Conservation (phyloP, 805 yeast species). For the Teunomyces cretensis region DNA sequence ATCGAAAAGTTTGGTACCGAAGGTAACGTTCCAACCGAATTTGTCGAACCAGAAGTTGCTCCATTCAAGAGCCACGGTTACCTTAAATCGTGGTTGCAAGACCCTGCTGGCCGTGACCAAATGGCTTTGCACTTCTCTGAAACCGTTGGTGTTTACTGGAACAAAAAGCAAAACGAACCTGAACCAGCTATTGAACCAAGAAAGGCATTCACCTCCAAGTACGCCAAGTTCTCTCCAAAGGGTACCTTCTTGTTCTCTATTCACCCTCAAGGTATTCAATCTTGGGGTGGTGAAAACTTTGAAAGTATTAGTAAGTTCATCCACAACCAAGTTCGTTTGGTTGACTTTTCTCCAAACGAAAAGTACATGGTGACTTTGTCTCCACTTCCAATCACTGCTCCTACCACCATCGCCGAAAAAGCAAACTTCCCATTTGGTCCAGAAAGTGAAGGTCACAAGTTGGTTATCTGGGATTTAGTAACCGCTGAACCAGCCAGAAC, state of each 20-base stretch:
- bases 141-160: conserved; percentile 84
- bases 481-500: conserved; percentile 85
- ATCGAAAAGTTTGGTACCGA: conserved; percentile 74
- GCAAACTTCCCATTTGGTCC: conserved; percentile 78
- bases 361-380: conserved; percentile 88
- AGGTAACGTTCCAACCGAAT: conserved; percentile 60
- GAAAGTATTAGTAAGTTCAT: conserved; percentile 71
- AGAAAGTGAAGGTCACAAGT: conserved; percentile 87
- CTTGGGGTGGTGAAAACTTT: conserved; percentile 91
- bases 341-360: conserved; percentile 92
- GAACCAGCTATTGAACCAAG: conserved; percentile 79
- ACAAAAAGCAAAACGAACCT: conserved; percentile 67
- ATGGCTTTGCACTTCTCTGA: conserved; percentile 77
- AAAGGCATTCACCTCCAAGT: conserved; percentile 82
- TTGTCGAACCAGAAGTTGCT: conserved; percentile 69
- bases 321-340: conserved; percentile 85
- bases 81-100: conserved; percentile 88
- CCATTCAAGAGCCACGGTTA: conserved; percentile 76
- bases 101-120: conserved; percentile 88
- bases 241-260: conserved; percentile 86
- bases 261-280: conserved; percentile 92
- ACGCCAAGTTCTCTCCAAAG: conserved; percentile 87
- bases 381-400: conserved; percentile 73
- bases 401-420: conserved; percentile 60
- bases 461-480: conserved; percentile 88